Evolutionary conservation across 306 rosid species (phyloP), one percentile per base, ranked within the genome.

Genomic region (Trifolium subterraneum): DNA sequence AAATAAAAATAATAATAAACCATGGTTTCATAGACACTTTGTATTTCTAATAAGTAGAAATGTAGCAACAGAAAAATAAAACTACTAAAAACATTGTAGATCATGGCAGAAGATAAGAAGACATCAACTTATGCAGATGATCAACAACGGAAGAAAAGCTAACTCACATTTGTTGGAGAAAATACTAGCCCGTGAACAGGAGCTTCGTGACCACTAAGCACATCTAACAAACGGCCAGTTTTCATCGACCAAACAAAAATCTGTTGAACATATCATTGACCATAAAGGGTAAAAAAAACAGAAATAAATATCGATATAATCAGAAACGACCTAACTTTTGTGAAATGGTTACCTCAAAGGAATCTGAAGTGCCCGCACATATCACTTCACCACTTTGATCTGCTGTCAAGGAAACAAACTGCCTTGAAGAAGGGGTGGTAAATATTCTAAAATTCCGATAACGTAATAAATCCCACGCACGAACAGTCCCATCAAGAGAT

Each of bases 331-430:
- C 72, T 71, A 76, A 68, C 52, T 52, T 50, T 20, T 45, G 59
- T 27, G 10, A 76, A 73, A 70, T 18, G 12, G 64, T 82, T 84
- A 94, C 99, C 96, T 94, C 97, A 81, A 91, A 94, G 67, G 93
- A 90, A 84, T 94, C 99, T 27, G 86, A 79, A 72, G 96, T 92
- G 72, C 99, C 99, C 42, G 99, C 97, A 79, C 97, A 94, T 72
- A 94, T 88, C 63, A 94, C 93, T 85, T 94, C 96, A 71, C 99
- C 97, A 77, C 99, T 94, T 82, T 84, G 93, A 88, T 90, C 97
- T 50, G 95, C 95, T 4, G 97, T 78, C 86, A 92, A 36, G 52
- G 99, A 94, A 83, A 86, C 95, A 84, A 92, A 94, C 80, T 94
- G 99, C 70, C 89, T 86, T 7, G 96, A 70, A 52, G 92, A 81